Conservation (phyloP, 345 rosid genomes). For the Iberis pinnata region DNA sequence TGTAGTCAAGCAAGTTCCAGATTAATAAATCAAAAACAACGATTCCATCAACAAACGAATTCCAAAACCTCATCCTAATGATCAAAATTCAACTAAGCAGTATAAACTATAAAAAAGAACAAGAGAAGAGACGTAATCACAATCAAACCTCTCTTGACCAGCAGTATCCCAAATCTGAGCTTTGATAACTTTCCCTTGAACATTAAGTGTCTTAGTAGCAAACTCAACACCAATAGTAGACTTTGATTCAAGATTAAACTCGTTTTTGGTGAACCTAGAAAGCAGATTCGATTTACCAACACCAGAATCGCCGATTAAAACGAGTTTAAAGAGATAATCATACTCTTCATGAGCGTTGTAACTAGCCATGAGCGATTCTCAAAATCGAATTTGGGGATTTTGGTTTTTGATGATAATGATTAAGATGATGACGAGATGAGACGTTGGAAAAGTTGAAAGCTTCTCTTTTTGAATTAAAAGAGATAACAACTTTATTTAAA, state of each 20-base stretch:
- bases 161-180: constrained; percentile 39
- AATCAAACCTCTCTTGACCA: constrained; percentile 31
- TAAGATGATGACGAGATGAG: constrained; percentile 12
- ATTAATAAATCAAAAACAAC: neutral
- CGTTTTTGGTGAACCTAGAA: constrained; percentile 33
- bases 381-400: neutral
- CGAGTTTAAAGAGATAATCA: constrained; percentile 37
- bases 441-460: too few species aligned
- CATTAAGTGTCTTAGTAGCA: constrained; percentile 28
- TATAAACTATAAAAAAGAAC: too few species aligned
- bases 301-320: constrained; percentile 33
- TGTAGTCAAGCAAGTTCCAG: too few species aligned
- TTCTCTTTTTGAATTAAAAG: too few species aligned
- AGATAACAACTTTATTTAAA: too few species aligned
- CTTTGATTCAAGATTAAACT: constrained; percentile 34
- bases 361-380: constrained; percentile 3
- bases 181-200: constrained; percentile 29
- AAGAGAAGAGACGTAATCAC: neutral
- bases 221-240: constrained; percentile 34
- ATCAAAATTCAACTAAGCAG: neutral
- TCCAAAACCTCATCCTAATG: neutral
- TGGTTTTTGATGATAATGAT: constrained; percentile 15
- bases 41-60: neutral
- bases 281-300: constrained; percentile 34
- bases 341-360: constrained; percentile 33